Evolutionary conservation across 23 red algal genomes (phyloP).

Genomic region (Gracilariopsis chorda): DNA sequence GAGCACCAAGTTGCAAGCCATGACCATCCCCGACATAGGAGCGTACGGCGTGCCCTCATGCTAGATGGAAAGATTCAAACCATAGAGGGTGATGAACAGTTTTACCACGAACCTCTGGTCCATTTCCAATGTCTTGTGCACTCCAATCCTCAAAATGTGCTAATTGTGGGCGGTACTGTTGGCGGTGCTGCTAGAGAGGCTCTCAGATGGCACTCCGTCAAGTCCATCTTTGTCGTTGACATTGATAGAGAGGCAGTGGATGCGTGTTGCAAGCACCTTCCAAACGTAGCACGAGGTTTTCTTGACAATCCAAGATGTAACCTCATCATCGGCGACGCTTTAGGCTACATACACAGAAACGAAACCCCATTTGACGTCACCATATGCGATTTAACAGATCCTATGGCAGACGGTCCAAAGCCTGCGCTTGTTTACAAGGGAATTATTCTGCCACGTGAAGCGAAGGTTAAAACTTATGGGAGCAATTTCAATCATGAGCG

Average conservation of each 20-base stretch:
- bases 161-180: conserved; percentile 95
- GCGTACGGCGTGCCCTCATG: conserved; percentile 92
- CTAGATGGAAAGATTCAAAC: conserved; percentile 94
- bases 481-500: conserved; percentile 77
- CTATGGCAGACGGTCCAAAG: conserved; percentile 87
- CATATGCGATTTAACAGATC: conserved; percentile 96
- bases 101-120: conserved; percentile 96
- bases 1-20: conserved; percentile 71
- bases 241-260: conserved; percentile 88
- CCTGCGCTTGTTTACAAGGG: conserved; percentile 70
- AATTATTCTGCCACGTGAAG: conserved; percentile 80
- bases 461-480: conserved; percentile 48
- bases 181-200: conserved; percentile 85
- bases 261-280: conserved; percentile 80
- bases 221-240: conserved; percentile 80
- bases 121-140: conserved; percentile 81
- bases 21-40: conserved; percentile 82
- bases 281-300: conserved; percentile 61
- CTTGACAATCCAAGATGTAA: conserved; percentile 64
- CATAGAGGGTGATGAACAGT: conserved; percentile 76
- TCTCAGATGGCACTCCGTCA: conserved; percentile 76
- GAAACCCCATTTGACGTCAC: conserved; percentile 77
- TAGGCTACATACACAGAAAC: conserved; percentile 48
- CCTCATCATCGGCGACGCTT: conserved; percentile 72
- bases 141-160: conserved; percentile 48